Conservation (phyloP, 495 filamentous ascomycete species). For the Neurospora pannonica region DNA sequence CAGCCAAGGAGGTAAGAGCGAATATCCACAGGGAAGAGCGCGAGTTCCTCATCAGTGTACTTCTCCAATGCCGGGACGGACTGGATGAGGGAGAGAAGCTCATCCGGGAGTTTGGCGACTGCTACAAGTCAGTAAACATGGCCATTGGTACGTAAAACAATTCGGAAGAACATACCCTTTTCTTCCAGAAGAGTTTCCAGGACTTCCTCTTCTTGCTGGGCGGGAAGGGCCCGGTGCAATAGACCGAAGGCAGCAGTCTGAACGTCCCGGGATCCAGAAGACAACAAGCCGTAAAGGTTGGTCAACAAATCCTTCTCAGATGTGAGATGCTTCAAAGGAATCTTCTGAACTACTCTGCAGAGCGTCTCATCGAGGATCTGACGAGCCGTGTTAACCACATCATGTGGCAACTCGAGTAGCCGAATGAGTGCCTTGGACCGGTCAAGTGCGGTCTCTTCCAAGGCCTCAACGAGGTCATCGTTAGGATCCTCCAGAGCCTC, state of each 20-base stretch:
- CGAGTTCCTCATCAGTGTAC: conserved; percentile 36
- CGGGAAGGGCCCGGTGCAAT: conserved; percentile 67
- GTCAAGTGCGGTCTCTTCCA: conserved; percentile 40
- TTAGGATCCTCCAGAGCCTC: conserved; percentile 57
- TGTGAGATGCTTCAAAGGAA: conserved; percentile 43
- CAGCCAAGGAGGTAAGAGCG: conserved; percentile 84
- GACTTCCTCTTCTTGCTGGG: conserved; percentile 70
- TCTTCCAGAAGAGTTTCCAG: conserved; percentile 74
- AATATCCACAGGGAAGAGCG: conserved; percentile 42
- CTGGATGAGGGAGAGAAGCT: conserved; percentile 58
- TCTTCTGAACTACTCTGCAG: conserved; percentile 48
- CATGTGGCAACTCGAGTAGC: conserved; percentile 43
- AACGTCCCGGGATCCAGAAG: conserved; percentile 61
- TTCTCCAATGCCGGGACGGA: conserved; percentile 37
- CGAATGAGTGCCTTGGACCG: conserved; percentile 50
- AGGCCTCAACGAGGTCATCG: conserved; percentile 74
- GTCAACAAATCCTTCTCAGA: conserved; percentile 5
- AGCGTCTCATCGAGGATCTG: conserved; percentile 60
- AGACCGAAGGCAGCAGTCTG: conserved; percentile 75
- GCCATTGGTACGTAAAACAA: background rate
- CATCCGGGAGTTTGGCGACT: conserved; percentile 55
- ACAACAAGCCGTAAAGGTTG: conserved; percentile 61
- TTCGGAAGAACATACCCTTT: conserved; percentile 26
- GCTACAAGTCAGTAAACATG: conserved; percentile 2
- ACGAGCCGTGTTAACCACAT: conserved; percentile 10